Percentiles rank a stretch among this genome's conserved stretches.
Conservation (phyloP, 768 basidiomycete genomes). For the Pleurotus ostreatus region DNA sequence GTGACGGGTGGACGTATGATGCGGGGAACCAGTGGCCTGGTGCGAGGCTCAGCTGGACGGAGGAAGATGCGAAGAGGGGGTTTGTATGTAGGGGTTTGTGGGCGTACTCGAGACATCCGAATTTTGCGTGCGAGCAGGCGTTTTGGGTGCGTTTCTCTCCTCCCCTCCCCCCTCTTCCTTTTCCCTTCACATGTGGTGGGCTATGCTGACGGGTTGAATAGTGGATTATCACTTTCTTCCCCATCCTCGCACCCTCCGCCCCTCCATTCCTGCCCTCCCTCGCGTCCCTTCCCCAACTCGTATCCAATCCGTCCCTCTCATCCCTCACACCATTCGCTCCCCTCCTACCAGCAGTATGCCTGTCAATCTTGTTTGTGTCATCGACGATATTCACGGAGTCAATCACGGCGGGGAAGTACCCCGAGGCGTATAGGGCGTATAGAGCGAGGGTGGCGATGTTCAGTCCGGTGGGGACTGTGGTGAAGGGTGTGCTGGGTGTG, state of each 20-base stretch:
- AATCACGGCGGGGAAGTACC: constrained; percentile 75
- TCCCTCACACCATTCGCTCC: constrained; percentile 7
- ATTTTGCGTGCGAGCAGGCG: constrained; percentile 85
- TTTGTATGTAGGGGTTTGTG: constrained; percentile 85
- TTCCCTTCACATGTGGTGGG: no score
- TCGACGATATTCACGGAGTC: constrained; percentile 81
- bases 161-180: background rate
- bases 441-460: constrained; percentile 82
- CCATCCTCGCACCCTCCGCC: constrained; percentile 43
- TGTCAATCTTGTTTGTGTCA: constrained; percentile 69
- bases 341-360: constrained; percentile 52
- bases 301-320: constrained; percentile 15
- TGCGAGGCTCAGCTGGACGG: constrained; percentile 62
- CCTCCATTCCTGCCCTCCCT: constrained; percentile 20
- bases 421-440: constrained; percentile 65
- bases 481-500: constrained; percentile 19
- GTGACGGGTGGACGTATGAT: constrained; percentile 40
- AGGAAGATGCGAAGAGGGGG: constrained; percentile 69
- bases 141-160: constrained; percentile 64
- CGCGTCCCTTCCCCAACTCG: background rate
- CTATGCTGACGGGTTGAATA: background rate
- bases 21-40: constrained; percentile 56
- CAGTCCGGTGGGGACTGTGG: constrained; percentile 32
- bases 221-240: constrained; percentile 69
- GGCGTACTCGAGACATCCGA: constrained; percentile 87